Conservation (phyloP, 2,329 filamentous ascomycete species). For the Beauveria pseudobassiana region DNA sequence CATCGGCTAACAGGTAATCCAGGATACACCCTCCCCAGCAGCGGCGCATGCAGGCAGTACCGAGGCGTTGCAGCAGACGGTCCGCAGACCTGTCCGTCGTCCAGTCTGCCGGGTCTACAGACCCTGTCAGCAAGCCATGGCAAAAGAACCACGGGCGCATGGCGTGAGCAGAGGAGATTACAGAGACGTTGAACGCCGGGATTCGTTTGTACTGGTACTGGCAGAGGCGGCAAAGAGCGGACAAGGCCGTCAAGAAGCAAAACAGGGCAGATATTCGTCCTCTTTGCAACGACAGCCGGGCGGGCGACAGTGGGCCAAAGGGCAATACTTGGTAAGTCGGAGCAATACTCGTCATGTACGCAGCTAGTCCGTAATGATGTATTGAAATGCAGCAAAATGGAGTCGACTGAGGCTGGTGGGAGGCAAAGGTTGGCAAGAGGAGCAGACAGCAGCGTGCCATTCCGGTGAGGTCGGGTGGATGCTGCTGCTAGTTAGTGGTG, state of each 20-base stretch:
- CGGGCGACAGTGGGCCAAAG: not conserved
- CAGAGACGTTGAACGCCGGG: not conserved
- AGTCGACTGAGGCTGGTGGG: constrained; percentile 4
- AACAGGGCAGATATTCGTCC: not conserved
- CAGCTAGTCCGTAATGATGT: not conserved
- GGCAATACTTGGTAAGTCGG: too few species aligned
- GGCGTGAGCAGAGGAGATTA: not conserved
- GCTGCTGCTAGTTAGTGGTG: not conserved
- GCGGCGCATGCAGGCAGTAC: not conserved
- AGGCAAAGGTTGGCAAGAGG: not conserved
- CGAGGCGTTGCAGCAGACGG: too few species aligned
- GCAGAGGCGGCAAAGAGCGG: not conserved
- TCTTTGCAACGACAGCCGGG: not conserved
- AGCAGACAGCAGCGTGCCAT: constrained; percentile 4
- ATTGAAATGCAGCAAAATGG: not conserved
- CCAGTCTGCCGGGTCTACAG: constrained; percentile 4
- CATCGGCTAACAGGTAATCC: not conserved
- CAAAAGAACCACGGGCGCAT: not conserved
- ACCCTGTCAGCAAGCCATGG: not conserved
- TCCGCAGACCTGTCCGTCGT: not conserved
- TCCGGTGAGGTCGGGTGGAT: constrained; percentile 1
- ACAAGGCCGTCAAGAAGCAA: not conserved
- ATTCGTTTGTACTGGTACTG: not conserved
- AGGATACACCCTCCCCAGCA: not conserved
- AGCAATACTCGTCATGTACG: not conserved